Evolutionary conservation across 2,329 filamentous ascomycete species (phyloP).

Genomic region (Lasiodiplodia citricola): DNA sequence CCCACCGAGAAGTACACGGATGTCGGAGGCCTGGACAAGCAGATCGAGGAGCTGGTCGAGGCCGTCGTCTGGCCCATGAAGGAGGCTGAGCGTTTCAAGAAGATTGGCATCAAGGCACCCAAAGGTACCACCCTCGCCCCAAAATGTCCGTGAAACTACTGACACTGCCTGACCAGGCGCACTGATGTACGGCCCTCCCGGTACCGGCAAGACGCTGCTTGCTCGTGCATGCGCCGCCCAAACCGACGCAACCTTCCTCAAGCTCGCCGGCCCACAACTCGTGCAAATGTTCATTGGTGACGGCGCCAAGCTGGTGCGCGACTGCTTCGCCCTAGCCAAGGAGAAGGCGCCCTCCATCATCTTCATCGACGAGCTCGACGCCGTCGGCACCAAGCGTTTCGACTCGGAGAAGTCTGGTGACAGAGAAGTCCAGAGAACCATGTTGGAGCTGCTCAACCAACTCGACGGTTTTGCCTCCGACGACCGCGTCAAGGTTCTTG

Average conservation of each 20-base stretch:
- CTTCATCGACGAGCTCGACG: constrained; percentile 98
- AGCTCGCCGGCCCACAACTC: constrained; percentile 94
- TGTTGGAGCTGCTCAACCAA: constrained; percentile 98
- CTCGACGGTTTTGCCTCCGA: constrained; percentile 97
- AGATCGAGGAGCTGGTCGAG: constrained; percentile 98
- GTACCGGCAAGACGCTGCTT: constrained; percentile 88
- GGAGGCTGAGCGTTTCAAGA: constrained; percentile 98
- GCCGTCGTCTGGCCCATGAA: constrained; percentile 99
- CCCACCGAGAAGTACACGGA: constrained; percentile 99
- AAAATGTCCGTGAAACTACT: constrained; percentile 26
- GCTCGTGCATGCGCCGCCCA: constrained; percentile 96
- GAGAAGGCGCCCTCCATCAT: constrained; percentile 99
- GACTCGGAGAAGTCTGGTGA: constrained; percentile 98
- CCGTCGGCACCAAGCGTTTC: constrained; percentile 98
- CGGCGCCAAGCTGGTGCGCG: constrained; percentile 94
- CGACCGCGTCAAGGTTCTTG: constrained; percentile 94
- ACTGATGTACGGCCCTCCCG: constrained; percentile 94
- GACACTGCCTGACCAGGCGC: constrained; percentile 65
- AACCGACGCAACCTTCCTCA: constrained; percentile 97
- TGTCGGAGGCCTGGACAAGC: constrained; percentile 96
- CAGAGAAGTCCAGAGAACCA: constrained; percentile 96
- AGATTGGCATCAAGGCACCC: constrained; percentile 98
- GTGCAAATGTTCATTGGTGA: constrained; percentile 99
- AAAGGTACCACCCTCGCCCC: constrained; percentile 71
- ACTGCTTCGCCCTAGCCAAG: constrained; percentile 96